Conservation (phyloP, 257 asterid genomes). For the Voacanga thouarsii region DNA sequence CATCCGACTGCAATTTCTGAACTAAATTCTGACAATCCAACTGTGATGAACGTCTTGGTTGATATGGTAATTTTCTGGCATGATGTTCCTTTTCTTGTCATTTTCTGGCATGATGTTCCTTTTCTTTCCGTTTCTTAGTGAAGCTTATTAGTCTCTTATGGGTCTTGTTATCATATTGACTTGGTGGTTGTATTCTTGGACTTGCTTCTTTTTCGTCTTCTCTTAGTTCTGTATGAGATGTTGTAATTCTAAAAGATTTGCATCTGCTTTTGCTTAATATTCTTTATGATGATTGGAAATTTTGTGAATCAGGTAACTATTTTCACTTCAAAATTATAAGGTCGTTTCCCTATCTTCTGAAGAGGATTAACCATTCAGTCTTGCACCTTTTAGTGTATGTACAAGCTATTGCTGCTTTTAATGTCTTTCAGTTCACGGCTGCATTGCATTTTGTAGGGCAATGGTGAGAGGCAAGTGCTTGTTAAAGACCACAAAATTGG, state of each 20-base stretch:
- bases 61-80: constrained; percentile 61
- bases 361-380: background rate
- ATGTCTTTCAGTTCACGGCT: background rate
- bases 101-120: constrained; percentile 18
- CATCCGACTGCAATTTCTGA: constrained; percentile 82
- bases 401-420: background rate
- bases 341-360: background rate
- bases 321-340: background rate
- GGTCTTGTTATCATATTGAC: background rate
- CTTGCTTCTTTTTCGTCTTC: background rate
- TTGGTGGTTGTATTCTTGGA: background rate
- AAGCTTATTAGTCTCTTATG: background rate
- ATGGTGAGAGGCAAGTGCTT: constrained; percentile 92
- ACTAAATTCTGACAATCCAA: constrained; percentile 61
- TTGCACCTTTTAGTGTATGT: background rate
- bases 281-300: background rate
- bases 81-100: constrained; percentile 10
- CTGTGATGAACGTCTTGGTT: constrained; percentile 73
- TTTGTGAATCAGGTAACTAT: background rate
- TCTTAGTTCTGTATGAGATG: background rate
- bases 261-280: background rate
- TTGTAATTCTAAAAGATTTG: background rate
- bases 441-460: constrained; percentile 41
- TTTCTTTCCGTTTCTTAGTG: background rate
- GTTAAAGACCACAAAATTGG: constrained; percentile 78